Base-by-base conservation (phyloP, 805 yeast species). In the Ogataea naganishii region DNA sequence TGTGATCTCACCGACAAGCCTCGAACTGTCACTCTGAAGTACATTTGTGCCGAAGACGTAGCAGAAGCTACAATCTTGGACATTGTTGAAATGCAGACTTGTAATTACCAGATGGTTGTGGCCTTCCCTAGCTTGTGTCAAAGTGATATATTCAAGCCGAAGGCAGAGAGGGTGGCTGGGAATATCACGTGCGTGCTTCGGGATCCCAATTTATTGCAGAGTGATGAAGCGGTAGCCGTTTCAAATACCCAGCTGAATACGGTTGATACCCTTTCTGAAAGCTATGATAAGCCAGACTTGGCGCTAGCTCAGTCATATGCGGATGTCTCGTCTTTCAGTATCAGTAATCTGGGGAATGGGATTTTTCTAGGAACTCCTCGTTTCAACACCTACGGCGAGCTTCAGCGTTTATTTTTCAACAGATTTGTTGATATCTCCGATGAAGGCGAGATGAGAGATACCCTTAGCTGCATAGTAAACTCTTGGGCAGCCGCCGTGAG, bases 1-100 rank as follows among this genome's bases (percentile, higher is more conserved):
- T 58, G 63, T 40, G 63, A 58, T 32, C 28, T 55, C 19, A 58
- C 61, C 3, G 47, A 47, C 2, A 32, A 33, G n/a, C 49, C 46
- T 14, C 35, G 63, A 26, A 26, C 40, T 4, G 41, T 51, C 2
- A 38, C 38, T 1, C 38, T 57, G 13, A 39, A 43, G 12, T 56
- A 56, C 26, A 32, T 35, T 5, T 58, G 62, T 27, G 49, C 43
- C 26, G 31, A 34, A 3, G 24, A 40, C 9, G 23, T 30, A 2
- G 11, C 20, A 3, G 1, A 8, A 1, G 51, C 59, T 4, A 16
- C n/a, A 10, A 34, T 55, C n/a, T 31, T 32, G 6, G 28, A 30
- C 6, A 38, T 53, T 6, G 34, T 40, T 11, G 63, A 58, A 33
- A 32, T 43, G 30, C 49, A 46, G 30, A 53, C 59, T 4, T 58